Conservation (phyloP, 768 basidiomycete species). For the Tulasnella sp. region DNA sequence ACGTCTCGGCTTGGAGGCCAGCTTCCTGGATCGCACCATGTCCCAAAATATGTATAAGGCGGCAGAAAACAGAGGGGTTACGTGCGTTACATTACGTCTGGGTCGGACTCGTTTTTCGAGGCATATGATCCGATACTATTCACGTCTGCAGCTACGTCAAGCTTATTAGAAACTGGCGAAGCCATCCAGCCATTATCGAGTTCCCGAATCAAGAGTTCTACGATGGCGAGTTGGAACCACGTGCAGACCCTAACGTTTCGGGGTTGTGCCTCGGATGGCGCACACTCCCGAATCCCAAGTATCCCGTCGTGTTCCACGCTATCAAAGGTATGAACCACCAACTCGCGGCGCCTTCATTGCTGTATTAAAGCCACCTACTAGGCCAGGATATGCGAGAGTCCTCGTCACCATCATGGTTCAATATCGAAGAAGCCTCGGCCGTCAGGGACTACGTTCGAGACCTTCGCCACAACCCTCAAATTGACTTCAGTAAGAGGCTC, state of each 20-base stretch:
- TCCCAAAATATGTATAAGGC: conserved; percentile 27
- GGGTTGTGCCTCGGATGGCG: conserved; percentile 26
- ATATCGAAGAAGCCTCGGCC: conserved; percentile 33
- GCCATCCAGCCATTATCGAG: conserved; percentile 45
- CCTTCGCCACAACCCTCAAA: conserved; percentile 27
- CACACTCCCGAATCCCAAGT: conserved; percentile 28
- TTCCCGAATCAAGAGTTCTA: conserved; percentile 49
- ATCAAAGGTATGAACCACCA: neutral
- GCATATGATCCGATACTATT: neutral
- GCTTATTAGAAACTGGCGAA: conserved; percentile 51
- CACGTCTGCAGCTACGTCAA: conserved; percentile 43
- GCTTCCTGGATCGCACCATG: conserved; percentile 15
- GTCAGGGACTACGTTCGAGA: conserved; percentile 32
- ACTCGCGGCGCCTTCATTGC: no score
- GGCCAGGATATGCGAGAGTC: conserved; percentile 34
- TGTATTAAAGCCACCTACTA: neutral
- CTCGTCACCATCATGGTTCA: conserved; percentile 38
- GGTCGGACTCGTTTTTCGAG: neutral
- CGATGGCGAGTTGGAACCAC: conserved; percentile 31
- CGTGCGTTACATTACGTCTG: conserved; percentile 27
- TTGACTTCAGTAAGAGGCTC: conserved; percentile 29
- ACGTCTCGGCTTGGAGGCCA: neutral
- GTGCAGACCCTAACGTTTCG: conserved; percentile 28
- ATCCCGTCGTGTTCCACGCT: conserved; percentile 22
- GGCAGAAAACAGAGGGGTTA: conserved; percentile 25